Conservation (phyloP, 2,329 filamentous ascomycete genomes). For the Penicillium sp. region DNA sequence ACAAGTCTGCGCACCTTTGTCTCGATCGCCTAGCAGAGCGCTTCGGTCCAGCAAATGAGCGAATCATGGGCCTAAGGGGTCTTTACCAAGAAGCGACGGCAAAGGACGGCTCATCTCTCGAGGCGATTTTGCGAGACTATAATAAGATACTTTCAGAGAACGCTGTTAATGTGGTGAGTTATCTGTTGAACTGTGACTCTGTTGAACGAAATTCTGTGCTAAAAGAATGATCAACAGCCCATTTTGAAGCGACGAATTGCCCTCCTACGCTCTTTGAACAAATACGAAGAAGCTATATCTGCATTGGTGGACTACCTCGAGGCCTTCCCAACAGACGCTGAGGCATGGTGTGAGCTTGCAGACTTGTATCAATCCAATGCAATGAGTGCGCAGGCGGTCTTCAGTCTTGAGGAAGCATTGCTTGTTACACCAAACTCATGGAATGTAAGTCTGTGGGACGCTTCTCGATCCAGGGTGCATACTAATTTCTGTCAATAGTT, state of each 20-base stretch:
- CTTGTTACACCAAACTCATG: constrained; percentile 86
- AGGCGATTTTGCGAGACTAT: constrained; percentile 71
- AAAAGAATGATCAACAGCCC: constrained; percentile 51
- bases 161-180: constrained; percentile 71
- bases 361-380: constrained; percentile 81
- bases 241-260: constrained; percentile 81
- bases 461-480: background rate
- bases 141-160: constrained; percentile 69
- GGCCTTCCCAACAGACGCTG: constrained; percentile 80
- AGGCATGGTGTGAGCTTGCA: constrained; percentile 88
- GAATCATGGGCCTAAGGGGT: constrained; percentile 76
- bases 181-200: constrained; percentile 3
- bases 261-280: constrained; percentile 70
- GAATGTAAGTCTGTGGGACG: constrained; percentile 65
- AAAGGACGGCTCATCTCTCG: constrained; percentile 60
- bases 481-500: constrained; percentile 51
- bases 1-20: constrained; percentile 69
- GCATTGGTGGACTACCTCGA: constrained; percentile 73
- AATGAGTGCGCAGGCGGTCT: constrained; percentile 77
- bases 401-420: constrained; percentile 84
- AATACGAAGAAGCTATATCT: constrained; percentile 66
- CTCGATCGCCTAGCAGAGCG: constrained; percentile 71
- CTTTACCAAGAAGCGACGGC: constrained; percentile 82
- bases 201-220: constrained; percentile 21
- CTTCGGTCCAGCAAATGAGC: constrained; percentile 81